Evolutionary conservation across 257 asterid genomes (phyloP).

Genomic region (Penstemon davidsonii): DNA sequence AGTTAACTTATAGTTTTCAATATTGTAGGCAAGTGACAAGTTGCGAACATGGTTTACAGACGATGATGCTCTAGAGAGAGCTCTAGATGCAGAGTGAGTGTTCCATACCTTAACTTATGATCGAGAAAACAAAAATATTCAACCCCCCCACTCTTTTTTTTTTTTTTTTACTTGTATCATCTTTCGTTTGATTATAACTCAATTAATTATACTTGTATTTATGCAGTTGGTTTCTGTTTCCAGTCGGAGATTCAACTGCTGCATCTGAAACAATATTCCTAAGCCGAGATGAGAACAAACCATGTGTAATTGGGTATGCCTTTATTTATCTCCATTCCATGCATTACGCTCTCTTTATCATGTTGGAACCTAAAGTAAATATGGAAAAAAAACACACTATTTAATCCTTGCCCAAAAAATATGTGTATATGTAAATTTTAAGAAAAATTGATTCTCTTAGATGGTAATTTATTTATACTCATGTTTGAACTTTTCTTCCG

Average conservation of each 20-base stretch:
- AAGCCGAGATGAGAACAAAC: conserved; percentile 64
- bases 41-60: conserved; percentile 71
- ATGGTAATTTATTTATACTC: not conserved
- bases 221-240: conserved; percentile 73
- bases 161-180: not conserved
- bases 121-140: no score
- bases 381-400: no score
- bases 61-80: conserved; percentile 89
- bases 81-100: conserved; percentile 82
- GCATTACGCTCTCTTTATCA: not conserved
- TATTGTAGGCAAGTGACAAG: conserved; percentile 69
- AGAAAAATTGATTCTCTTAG: no score
- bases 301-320: conserved; percentile 70
- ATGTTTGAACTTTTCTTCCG: conserved; percentile 18
- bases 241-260: conserved; percentile 53
- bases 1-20: conserved; percentile 24
- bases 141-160: no score
- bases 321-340: not conserved
- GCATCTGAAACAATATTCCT: conserved; percentile 68
- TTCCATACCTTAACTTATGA: not conserved
- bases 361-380: no score
- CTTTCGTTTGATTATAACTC: not conserved
- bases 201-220: conserved; percentile 14
- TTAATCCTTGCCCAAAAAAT: no score
- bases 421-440: no score